Percentiles rank a stretch among this genome's conserved stretches.
Conservation (phyloP, 129 eudicot genomes). For the Oenanthe sinensis region DNA sequence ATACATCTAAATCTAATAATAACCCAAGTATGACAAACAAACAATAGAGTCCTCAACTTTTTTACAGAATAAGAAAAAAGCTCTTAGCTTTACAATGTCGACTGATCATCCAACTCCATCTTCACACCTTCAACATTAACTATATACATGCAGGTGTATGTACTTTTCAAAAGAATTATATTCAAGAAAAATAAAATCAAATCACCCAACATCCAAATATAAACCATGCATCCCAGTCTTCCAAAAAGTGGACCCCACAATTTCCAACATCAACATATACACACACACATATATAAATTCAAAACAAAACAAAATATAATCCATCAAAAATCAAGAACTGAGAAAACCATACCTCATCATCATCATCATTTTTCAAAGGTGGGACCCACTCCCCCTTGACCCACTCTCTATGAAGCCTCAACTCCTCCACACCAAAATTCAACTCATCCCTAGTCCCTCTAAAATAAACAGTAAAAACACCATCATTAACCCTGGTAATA, state of each 20-base stretch:
- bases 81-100: neutral
- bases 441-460: constrained; percentile 41
- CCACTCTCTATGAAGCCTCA: constrained; percentile 72
- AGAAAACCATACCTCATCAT: constrained; percentile 9
- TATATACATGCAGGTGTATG: neutral
- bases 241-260: no score
- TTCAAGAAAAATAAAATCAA: no score
- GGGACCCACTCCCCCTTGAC: constrained; percentile 56
- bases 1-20: no score
- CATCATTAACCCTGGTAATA: constrained; percentile 24
- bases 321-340: neutral
- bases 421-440: constrained; percentile 31
- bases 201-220: no score
- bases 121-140: neutral
- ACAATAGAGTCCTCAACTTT: neutral
- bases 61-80: neutral
- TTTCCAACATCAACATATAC: neutral
- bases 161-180: no score
- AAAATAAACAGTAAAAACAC: constrained; percentile 36
- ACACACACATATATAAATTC: neutral
- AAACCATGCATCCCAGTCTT: no score
- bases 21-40: neutral
- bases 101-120: neutral
- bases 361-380: constrained; percentile 30
- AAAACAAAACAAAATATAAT: no score